Evolutionary conservation across 2,329 filamentous ascomycete species (phyloP).

Genomic region (Colletotrichum neosansevieriae): DNA sequence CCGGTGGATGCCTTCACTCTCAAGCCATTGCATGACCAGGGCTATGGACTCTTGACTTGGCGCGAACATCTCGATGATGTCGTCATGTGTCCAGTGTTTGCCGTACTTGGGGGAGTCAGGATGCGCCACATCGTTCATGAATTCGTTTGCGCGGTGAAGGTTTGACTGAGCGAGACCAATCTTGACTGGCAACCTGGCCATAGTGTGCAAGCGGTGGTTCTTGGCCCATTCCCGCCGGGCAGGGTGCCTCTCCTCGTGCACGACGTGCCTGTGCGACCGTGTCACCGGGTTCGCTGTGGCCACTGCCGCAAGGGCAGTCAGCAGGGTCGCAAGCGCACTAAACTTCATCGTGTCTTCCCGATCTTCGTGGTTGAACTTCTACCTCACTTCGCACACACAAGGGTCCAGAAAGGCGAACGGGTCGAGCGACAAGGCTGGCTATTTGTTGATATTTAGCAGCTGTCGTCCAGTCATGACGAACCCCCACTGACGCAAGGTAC

Average conservation of each 20-base stretch:
- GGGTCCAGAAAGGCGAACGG: conserved; percentile 2
- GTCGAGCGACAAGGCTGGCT: conserved; percentile 31
- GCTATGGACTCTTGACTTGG: conserved; percentile 58
- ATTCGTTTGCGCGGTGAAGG: conserved; percentile 40
- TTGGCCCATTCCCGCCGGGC: conserved; percentile 40
- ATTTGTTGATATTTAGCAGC: conserved; percentile 37
- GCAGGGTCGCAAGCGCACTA: conserved; percentile 29
- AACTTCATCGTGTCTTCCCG: conserved; percentile 37
- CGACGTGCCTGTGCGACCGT: conserved; percentile 38
- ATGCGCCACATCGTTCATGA: conserved; percentile 45
- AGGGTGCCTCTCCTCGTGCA: conserved; percentile 41
- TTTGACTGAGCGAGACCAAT: conserved; percentile 42
- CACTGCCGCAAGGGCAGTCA: conserved; percentile 35
- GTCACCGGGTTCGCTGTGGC: conserved; percentile 29
- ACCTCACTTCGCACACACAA: conserved; percentile 20
- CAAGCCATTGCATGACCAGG: conserved; percentile 66
- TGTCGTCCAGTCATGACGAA: conserved; percentile 32
- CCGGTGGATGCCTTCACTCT: conserved; percentile 60
- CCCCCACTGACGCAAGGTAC: conserved; percentile 28
- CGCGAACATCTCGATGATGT: conserved; percentile 58
- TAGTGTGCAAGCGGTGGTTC: conserved; percentile 28
- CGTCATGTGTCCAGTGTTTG: conserved; percentile 58
- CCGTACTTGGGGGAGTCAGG: conserved; percentile 59
- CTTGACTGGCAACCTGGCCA: conserved; percentile 38
- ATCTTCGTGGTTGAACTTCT: conserved; percentile 26